Conservation (phyloP, 164 flowering plant species). For the Macadamia tetraphylla region DNA sequence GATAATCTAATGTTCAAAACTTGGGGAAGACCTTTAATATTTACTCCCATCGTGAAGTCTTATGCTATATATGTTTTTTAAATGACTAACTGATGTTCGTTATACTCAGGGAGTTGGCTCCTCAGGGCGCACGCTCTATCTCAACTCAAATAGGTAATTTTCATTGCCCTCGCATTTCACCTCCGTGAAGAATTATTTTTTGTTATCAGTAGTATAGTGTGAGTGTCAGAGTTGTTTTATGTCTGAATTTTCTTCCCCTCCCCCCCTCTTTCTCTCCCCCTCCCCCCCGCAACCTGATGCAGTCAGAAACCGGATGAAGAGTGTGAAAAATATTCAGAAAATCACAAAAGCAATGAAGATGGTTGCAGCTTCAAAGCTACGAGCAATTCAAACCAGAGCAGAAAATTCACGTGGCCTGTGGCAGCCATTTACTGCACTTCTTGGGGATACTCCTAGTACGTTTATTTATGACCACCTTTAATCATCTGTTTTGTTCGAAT, state of each 20-base stretch:
- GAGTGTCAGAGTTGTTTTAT: background rate
- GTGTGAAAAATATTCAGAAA: slow-evolving; percentile 92
- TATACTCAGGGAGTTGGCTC: slow-evolving; percentile 53
- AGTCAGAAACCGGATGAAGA: slow-evolving; percentile 98
- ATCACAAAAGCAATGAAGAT: slow-evolving; percentile 99
- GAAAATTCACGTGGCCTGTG: slow-evolving; percentile 98
- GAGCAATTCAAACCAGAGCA: slow-evolving; percentile 76
- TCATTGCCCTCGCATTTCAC: background rate
- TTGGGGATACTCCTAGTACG: slow-evolving; percentile 91
- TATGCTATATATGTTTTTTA: background rate
- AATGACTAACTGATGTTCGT: slow-evolving; percentile 15
- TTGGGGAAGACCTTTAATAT: background rate
- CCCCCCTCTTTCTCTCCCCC: background rate
- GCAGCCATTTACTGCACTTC: slow-evolving; percentile 98
- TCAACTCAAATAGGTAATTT: slow-evolving; percentile 88
- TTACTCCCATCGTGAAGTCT: background rate
- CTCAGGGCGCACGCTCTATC: slow-evolving; percentile 62
- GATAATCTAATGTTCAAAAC: background rate
- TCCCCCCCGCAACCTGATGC: slow-evolving; percentile 10
- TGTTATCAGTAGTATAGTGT: background rate
- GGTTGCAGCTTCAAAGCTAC: slow-evolving; percentile 98
- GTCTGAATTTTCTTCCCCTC: background rate
- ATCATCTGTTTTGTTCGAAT: background rate
- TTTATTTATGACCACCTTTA: background rate
- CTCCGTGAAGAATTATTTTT: slow-evolving; percentile 2